phyloP scores from a whole-genome alignment of 2,329 filamentous ascomycete species.

The Albifimbria verrucaria region DNA sequence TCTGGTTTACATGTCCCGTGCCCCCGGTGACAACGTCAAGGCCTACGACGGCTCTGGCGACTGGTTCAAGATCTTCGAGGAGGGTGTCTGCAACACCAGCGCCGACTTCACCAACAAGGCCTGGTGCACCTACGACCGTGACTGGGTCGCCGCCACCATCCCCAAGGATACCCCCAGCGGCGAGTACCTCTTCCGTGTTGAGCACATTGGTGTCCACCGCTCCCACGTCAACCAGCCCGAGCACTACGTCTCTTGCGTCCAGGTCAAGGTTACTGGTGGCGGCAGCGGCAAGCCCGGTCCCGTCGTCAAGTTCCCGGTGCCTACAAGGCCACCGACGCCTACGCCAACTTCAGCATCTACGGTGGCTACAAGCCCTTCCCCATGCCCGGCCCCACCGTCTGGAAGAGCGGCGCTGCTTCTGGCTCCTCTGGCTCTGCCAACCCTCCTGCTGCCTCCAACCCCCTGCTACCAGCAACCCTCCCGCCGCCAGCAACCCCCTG shows the following conservation, averaged over 20 bases:
- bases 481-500: not conserved
- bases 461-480: not conserved
- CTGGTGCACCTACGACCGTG: conserved; percentile 1
- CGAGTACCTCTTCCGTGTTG: conserved; percentile 1
- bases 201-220: conserved; percentile 4
- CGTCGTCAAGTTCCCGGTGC: conserved; percentile 1
- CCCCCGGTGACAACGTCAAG: conserved; percentile 19
- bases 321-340: conserved; percentile 1
- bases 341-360: conserved; percentile 4
- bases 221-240: conserved; percentile 2
- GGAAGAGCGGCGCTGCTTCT: not conserved
- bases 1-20: conserved; percentile 22
- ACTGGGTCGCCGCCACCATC: conserved; percentile 2
- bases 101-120: conserved; percentile 2
- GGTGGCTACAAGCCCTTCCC: not conserved
- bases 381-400: conserved; percentile 1
- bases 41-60: conserved; percentile 23
- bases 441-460: not conserved
- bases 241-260: conserved; percentile 2
- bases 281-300: conserved; percentile 2
- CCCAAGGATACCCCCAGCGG: conserved; percentile 2
- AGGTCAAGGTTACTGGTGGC: conserved; percentile 1
- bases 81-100: conserved; percentile 1
- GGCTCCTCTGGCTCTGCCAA: not conserved
- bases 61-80: conserved; percentile 9